Conservation (phyloP, 2,329 filamentous ascomycete species). For the Arthrobotrys pseudoclavata region DNA sequence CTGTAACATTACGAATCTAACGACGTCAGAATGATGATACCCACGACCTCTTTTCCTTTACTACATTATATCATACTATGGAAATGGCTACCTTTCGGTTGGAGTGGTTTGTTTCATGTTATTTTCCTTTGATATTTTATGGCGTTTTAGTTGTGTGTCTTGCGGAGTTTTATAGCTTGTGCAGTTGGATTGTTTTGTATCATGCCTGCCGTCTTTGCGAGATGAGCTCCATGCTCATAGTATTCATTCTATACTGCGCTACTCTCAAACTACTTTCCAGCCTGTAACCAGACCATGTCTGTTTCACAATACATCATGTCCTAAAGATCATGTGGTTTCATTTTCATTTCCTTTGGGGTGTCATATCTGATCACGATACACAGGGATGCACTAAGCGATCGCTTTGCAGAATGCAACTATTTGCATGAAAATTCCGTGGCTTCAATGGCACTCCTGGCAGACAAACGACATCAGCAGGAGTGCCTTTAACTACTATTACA, state of each 20-base stretch:
- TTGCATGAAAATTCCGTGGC: constrained; percentile 6
- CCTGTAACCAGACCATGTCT: constrained; percentile 51
- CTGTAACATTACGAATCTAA: constrained; percentile 59
- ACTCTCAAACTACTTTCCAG: neutral
- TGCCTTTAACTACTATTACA: neutral
- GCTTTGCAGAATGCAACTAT: neutral
- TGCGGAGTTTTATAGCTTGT: constrained; percentile 47
- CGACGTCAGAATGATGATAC: constrained; percentile 61
- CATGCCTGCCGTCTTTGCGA: constrained; percentile 7
- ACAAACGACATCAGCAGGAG: neutral
- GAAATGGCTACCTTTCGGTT: constrained; percentile 38
- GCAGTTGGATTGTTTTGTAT: constrained; percentile 12
- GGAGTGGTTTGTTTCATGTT: constrained; percentile 44
- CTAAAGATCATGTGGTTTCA: constrained; percentile 20
- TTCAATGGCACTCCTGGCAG: neutral
- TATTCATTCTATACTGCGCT: constrained; percentile 26
- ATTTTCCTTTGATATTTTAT: constrained; percentile 12
- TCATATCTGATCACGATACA: constrained; percentile 50
- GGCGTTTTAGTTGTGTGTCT: constrained; percentile 42
- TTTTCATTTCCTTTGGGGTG: constrained; percentile 26
- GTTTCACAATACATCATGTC: constrained; percentile 39
- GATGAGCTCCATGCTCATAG: constrained; percentile 60
- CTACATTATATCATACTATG: constrained; percentile 33
- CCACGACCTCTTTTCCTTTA: constrained; percentile 53
- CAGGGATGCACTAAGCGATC: constrained; percentile 21